Evolutionary conservation across 306 rosid genomes (phyloP).

Genomic region (Leucaena leucocephala): DNA sequence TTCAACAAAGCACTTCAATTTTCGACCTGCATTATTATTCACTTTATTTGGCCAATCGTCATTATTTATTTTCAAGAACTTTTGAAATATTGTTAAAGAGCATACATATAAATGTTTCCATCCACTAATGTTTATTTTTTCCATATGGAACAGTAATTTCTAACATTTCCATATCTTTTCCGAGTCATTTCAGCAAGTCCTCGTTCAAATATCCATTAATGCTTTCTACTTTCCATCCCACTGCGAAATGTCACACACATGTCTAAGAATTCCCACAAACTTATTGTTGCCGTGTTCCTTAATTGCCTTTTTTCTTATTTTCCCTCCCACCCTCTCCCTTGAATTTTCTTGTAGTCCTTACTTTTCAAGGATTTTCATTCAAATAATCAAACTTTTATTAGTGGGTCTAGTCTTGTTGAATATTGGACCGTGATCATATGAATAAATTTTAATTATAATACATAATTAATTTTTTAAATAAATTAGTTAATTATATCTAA

Average conservation of each 20-base stretch:
- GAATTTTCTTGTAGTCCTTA: background rate
- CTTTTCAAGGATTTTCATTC: background rate
- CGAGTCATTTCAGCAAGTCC: background rate
- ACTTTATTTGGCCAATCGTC: background rate
- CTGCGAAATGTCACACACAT: background rate
- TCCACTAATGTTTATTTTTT: background rate
- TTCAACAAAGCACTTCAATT: no score
- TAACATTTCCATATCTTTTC: background rate
- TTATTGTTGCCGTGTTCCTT: background rate
- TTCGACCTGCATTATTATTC: background rate
- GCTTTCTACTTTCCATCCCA: background rate
- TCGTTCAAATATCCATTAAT: background rate
- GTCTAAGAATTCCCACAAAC: background rate
- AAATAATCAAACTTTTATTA: background rate
- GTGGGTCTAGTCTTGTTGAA: constrained; percentile 35
- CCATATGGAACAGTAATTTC: background rate
- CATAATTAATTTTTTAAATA: no score
- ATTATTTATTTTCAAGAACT: background rate
- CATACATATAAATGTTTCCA: background rate
- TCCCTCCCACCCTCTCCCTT: background rate
- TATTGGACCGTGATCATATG: background rate
- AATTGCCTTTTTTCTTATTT: background rate
- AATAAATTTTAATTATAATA: background rate
- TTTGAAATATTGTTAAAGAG: background rate
- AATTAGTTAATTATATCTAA: no score